A percentile compares a stretch with the other conserved stretches of the same genome.
Conservation (phyloP, 208 protist genomes). For the Trypanosoma rangeli region DNA sequence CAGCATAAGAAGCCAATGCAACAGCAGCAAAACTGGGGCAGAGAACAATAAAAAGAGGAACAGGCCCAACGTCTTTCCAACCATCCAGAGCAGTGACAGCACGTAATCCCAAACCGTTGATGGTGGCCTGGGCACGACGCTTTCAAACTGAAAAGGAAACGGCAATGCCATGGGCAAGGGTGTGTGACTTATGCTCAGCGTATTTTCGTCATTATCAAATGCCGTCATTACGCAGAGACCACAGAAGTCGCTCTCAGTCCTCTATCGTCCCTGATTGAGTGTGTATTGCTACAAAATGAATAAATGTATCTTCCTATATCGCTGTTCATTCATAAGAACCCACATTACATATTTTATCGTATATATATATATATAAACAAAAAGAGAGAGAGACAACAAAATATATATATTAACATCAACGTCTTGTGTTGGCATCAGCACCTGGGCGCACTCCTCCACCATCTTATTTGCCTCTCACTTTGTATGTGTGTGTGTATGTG, state of each 20-base stretch:
- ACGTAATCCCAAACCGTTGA: conserved; percentile 52
- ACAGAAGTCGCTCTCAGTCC: not conserved
- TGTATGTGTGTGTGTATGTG: too few species aligned
- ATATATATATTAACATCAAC: too few species aligned
- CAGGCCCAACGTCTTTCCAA: not conserved
- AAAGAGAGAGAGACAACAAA: too few species aligned
- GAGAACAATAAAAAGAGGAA: conserved; percentile 39
- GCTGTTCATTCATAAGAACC: too few species aligned
- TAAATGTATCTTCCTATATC: too few species aligned
- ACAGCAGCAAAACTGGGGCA: conserved; percentile 34
- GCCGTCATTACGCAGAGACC: not conserved
- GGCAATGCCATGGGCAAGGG: not conserved
- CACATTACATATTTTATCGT: too few species aligned
- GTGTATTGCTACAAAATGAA: too few species aligned
- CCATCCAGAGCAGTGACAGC: conserved; percentile 10
- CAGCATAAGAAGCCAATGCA: conserved; percentile 53
- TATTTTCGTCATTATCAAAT: not conserved
- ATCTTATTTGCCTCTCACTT: too few species aligned
- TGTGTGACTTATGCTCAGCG: not conserved
- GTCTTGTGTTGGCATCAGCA: too few species aligned
- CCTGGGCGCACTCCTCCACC: too few species aligned
- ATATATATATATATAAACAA: too few species aligned
- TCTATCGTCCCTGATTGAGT: not conserved
- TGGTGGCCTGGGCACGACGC: conserved; percentile 64
- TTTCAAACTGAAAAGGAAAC: conserved; percentile 53